Evolutionary conservation across 257 asterid species (phyloP), one percentile per base, ranked within the genome.

Genomic region (Sherardia arvensis): DNA sequence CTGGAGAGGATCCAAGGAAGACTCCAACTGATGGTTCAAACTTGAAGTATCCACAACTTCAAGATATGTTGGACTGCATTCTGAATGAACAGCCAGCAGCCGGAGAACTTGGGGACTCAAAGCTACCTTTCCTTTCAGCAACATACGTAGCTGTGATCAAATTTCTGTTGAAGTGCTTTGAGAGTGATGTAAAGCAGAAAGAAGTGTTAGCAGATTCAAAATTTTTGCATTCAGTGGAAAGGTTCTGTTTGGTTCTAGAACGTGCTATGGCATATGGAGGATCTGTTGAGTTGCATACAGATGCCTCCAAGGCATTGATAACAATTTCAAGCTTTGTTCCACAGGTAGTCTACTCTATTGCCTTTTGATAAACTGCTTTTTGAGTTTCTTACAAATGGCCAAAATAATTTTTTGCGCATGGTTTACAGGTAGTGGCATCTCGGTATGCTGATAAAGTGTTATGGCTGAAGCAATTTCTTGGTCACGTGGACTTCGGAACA

Each of bases 131-230:
- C 68, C 88, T 80, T 33, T 89, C 97, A 61, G 77, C 81, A 63
- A 84, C 95, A 66, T 90, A 79, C 70, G 82, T 87, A 75, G 91
- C 86, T 62, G 85, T 87, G 96, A 85, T 93, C 73, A 84, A 82
- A 76, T 90, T 93, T 76, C 76, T 93, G 78, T 76, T 93, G 84
- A 90, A 82, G 82, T 93, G 97, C 80, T 90, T 93, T 76, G 97
- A 85, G 82, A 76, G 81, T 34, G 97, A 93, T 69, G 84, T 70
- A 70, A 75, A 71, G 18, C 81, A 79, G 75, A 63, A 71, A 61
- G 64, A 72, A 72, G 29, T 73, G 69, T 36, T 71, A 6, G 79
- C 76, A 71, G 84, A 73, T 66, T 69, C 95, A 59, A 88, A 71
- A 28, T 71, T 78, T 71, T 56, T 68, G 45, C 74, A 59, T 48